Evolutionary conservation across 163 green algal genomes (phyloP), one percentile per base, ranked within the genome.

Genomic region (Prototheca stagnorum): DNA sequence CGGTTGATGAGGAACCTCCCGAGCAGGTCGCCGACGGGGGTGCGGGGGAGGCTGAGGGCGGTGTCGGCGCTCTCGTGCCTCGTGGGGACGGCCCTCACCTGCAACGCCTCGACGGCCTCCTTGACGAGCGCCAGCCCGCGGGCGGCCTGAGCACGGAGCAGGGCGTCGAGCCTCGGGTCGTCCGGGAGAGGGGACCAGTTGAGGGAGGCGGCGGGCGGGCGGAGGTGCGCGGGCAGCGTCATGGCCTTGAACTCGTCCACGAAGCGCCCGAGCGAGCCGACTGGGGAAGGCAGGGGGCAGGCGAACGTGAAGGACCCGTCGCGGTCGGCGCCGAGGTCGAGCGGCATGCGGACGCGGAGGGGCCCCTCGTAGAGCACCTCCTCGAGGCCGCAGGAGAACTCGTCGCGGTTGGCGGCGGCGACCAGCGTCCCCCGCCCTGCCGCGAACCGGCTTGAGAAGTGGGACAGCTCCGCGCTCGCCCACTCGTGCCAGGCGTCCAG

Each of bases 361-460:
- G 74, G 73, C 0, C 74, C 74, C 48, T 82, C 69, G 51, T 82
- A 84, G 19, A 49, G 56, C 24, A 51, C 49, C 16, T 65, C 57
- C 51, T 79, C 70, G 12, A 70, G 21, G 39, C 68, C 64, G 16
- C 40, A n/a, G 6, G 49, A 59, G 36, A 79, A 70, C 29, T 49
- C 63, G 4, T 47, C 31, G 6, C 17, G n/a, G 46, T 77, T 65
- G 19, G 68, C 74, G 9, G 59, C 65, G 9, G 47, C 61, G 49
- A 79, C 39, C 35, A 80, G 24, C 15, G 60, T 70, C 16, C 47
- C 57, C 0, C 31, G 50, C 1, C 65, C 75, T 6, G 51, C 57
- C 20, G 51, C 43, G 61, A 85, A 87, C 44, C 73, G 70, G 39
- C 35, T 48, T 62, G 80, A 78, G 61, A 88, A 86, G 25, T 54